Evolutionary conservation across 257 asterid genomes (phyloP).

Genomic region (Fraxinus americana): DNA sequence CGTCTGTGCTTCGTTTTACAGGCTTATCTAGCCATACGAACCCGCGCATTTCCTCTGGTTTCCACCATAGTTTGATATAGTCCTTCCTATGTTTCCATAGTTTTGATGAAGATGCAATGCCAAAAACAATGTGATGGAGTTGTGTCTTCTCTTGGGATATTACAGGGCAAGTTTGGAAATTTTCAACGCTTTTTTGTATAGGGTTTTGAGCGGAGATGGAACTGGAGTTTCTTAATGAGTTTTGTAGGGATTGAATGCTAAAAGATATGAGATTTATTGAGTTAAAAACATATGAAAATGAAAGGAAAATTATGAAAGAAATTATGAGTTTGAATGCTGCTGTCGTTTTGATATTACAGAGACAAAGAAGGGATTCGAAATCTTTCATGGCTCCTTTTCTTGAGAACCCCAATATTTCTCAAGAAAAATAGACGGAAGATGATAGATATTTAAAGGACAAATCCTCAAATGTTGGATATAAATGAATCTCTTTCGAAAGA

Average conservation of each 20-base stretch:
- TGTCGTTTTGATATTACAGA: background rate
- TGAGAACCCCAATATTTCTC: background rate
- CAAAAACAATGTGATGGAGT: slow-evolving; percentile 45
- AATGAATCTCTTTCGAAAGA: background rate
- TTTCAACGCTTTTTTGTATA: background rate
- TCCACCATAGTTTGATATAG: slow-evolving; percentile 48
- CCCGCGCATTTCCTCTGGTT: slow-evolving; percentile 35
- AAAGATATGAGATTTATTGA: background rate
- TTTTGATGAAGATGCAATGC: slow-evolving; percentile 42
- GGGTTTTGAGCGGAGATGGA: background rate
- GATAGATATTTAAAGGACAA: background rate
- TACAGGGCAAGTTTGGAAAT: background rate
- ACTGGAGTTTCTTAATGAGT: background rate
- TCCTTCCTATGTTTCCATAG: slow-evolving; percentile 37
- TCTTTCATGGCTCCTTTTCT: slow-evolving; percentile 2
- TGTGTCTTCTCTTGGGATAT: slow-evolving; percentile 24
- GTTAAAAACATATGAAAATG: slow-evolving; percentile 21
- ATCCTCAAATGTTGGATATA: background rate
- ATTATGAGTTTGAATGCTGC: slow-evolving; percentile 12
- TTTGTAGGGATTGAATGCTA: background rate
- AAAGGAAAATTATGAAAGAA: slow-evolving; percentile 17
- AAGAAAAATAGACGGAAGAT: background rate
- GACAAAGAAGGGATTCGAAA: slow-evolving; percentile 1
- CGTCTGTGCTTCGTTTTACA: background rate
- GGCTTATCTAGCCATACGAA: slow-evolving; percentile 41